Evolutionary conservation across 2,329 filamentous ascomycete genomes (phyloP).

Genomic region (Metarhizium sp.): DNA sequence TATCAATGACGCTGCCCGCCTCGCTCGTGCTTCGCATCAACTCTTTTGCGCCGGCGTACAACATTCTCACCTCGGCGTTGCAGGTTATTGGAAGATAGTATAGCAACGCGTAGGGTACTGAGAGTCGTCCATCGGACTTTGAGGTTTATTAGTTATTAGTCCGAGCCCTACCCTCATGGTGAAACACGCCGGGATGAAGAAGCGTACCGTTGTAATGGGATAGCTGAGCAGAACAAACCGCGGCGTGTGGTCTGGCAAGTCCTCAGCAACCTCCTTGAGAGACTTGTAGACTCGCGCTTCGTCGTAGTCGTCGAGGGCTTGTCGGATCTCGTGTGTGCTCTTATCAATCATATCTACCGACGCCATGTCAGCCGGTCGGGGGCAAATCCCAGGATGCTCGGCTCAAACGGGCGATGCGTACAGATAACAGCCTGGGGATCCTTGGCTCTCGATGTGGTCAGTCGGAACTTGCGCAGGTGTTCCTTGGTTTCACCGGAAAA

Average conservation of each 20-base stretch:
- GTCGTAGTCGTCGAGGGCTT: conserved; percentile 44
- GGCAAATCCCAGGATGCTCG: not conserved
- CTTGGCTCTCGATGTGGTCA: conserved; percentile 79
- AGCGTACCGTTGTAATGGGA: conserved; percentile 67
- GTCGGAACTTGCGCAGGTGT: conserved; percentile 86
- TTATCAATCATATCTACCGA: conserved; percentile 81
- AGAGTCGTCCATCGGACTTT: conserved; percentile 70
- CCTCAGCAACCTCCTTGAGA: conserved; percentile 73
- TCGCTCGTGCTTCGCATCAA: conserved; percentile 89
- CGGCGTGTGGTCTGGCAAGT: conserved; percentile 85
- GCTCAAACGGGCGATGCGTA: conserved; percentile 29
- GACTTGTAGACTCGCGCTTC: conserved; percentile 69
- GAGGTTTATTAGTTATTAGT: not conserved
- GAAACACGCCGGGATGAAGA: not conserved
- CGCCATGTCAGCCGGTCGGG: not conserved
- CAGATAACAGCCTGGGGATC: conserved; percentile 89
- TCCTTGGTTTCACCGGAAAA: conserved; percentile 87
- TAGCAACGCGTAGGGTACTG: conserved; percentile 87
- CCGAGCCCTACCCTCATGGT: not conserved
- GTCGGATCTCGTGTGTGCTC: conserved; percentile 79
- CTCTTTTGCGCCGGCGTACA: conserved; percentile 94
- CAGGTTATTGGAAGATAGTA: conserved; percentile 93
- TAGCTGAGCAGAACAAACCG: conserved; percentile 87
- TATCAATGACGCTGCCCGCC: conserved; percentile 79
- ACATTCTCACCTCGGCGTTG: conserved; percentile 79